Percentiles rank a stretch among this genome's conserved stretches.
Conservation (phyloP, 768 basidiomycete genomes). For the Lactifluus hygrophoroides region DNA sequence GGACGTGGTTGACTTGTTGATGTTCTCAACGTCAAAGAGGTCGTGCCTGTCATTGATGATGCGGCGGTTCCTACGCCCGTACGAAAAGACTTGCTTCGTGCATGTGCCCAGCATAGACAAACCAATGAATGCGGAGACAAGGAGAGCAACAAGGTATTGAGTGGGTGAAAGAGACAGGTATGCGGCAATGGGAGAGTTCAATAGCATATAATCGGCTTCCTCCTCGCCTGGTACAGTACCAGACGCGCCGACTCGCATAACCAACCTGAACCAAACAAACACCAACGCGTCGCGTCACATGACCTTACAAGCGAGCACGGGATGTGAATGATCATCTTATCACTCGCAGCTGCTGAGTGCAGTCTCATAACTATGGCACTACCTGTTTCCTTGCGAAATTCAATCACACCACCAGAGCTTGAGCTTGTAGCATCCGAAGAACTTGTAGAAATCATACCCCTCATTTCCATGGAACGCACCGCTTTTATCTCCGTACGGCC, state of each 20-base stretch:
- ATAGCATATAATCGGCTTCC: not conserved
- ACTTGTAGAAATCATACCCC: constrained; percentile 76
- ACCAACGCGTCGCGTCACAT: constrained; percentile 27
- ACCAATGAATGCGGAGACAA: not conserved
- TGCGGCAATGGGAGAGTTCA: not conserved
- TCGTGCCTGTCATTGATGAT: constrained; percentile 39
- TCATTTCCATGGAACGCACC: constrained; percentile 85
- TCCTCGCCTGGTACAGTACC: not conserved
- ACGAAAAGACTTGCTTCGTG: constrained; percentile 58
- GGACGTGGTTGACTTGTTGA: not conserved
- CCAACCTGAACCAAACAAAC: constrained; percentile 17
- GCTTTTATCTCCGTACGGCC: constrained; percentile 77
- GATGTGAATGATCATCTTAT: not conserved
- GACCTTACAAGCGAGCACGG: constrained; percentile 6
- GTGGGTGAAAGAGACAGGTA: not conserved
- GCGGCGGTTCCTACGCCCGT: constrained; percentile 54
- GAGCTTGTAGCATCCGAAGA: constrained; percentile 84
- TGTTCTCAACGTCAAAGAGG: constrained; percentile 5
- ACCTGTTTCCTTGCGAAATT: constrained; percentile 57
- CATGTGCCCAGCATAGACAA: constrained; percentile 45
- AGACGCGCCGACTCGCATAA: not conserved
- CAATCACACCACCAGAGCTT: constrained; percentile 76
- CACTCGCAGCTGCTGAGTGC: not conserved
- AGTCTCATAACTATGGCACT: constrained; percentile 53
- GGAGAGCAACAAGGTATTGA: not conserved